phyloP scores from a whole-genome alignment of 1,284 basidiomycete genomes.

The Butyriboletus regius region DNA sequence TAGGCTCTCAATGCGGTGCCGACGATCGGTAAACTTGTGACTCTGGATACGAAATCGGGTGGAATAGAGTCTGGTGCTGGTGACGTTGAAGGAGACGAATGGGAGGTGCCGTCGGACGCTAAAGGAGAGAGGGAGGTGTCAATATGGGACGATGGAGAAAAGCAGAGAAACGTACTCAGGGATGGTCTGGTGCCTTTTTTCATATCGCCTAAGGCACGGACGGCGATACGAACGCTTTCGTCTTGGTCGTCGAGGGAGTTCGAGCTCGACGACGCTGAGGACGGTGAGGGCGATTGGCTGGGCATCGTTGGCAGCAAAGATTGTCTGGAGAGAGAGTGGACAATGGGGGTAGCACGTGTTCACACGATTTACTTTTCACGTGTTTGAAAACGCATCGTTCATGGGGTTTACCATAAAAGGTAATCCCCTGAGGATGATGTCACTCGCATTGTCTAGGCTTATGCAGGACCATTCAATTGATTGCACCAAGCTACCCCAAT shows the following conservation, averaged over 20 bases:
- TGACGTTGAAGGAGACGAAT: constrained; percentile 11
- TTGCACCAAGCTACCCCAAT: not conserved
- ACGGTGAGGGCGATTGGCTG: constrained; percentile 11
- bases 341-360: constrained; percentile 3
- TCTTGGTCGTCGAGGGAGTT: constrained; percentile 28
- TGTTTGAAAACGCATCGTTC: constrained; percentile 10
- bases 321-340: not conserved
- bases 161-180: constrained; percentile 5
- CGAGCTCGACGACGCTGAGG: constrained; percentile 6
- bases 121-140: not conserved
- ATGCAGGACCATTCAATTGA: not conserved
- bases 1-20: constrained; percentile 45
- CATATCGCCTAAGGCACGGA: constrained; percentile 37
- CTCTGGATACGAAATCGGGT: constrained; percentile 39
- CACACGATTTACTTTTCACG: constrained; percentile 14
- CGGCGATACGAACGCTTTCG: constrained; percentile 38
- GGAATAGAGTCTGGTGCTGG: constrained; percentile 13
- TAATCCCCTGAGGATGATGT: constrained; percentile 12
- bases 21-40: constrained; percentile 42
- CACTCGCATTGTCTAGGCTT: constrained; percentile 2
- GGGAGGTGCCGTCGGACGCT: constrained; percentile 1
- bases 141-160: not conserved
- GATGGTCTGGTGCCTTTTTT: constrained; percentile 18
- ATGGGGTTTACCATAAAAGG: constrained; percentile 9
- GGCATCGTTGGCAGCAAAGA: constrained; percentile 10